A percentile compares a stretch with the other conserved stretches of the same genome.
phyloP scores from a whole-genome alignment of 2,329 filamentous ascomycete species.

The Bipolaris bicolor region DNA sequence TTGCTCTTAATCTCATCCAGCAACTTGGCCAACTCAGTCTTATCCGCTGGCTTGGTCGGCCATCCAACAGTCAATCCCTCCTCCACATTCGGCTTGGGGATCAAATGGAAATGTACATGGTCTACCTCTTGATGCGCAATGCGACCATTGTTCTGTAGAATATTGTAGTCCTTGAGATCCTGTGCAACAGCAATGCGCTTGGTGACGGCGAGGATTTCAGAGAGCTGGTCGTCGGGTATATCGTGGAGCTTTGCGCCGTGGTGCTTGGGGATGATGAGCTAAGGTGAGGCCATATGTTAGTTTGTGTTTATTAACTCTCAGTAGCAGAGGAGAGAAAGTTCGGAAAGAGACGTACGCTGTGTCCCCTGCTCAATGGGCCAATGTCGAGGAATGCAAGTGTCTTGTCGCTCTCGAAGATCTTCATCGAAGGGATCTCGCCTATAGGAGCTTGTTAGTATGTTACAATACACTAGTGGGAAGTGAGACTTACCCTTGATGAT shows the following conservation, averaged over 20 bases:
- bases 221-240: constrained; percentile 86
- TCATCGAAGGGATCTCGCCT: constrained; percentile 97
- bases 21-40: constrained; percentile 80
- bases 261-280: constrained; percentile 96
- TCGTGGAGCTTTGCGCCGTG: constrained; percentile 92
- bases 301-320: too few relatives aligned
- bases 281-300: not conserved
- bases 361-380: constrained; percentile 83
- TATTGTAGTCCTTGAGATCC: constrained; percentile 83
- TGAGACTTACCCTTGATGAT: constrained; percentile 81
- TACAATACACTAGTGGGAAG: not conserved
- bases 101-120: constrained; percentile 97
- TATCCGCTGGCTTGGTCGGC: constrained; percentile 77
- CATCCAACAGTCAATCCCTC: constrained; percentile 83
- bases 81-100: constrained; percentile 85
- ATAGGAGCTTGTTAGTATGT: not conserved
- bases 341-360: constrained; percentile 69
- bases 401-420: constrained; percentile 93
- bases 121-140: constrained; percentile 92
- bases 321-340: not conserved
- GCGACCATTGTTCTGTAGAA: constrained; percentile 93
- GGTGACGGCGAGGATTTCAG: constrained; percentile 81
- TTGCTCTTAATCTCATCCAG: constrained; percentile 86
- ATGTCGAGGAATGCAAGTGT: constrained; percentile 97
- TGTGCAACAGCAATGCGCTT: constrained; percentile 84